Conservation (phyloP, 176 grass and related monocot genomes). For the Chloris gayana region DNA sequence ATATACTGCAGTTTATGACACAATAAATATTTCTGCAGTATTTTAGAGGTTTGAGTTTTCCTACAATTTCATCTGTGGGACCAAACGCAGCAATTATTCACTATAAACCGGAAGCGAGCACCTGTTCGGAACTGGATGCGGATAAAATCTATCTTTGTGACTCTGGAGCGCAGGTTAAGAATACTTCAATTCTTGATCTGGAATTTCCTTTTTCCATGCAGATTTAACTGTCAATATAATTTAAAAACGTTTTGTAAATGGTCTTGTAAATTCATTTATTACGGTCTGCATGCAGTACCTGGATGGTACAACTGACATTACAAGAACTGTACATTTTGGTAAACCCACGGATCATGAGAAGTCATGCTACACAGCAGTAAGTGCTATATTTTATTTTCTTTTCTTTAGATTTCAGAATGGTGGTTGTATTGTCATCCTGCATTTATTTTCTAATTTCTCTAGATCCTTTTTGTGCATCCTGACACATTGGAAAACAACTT, state of each 20-base stretch:
- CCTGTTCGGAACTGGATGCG: constrained; percentile 90
- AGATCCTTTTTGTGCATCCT: neutral
- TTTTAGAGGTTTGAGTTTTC: constrained; percentile 93
- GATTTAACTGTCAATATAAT: neutral
- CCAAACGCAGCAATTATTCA: constrained; percentile 96
- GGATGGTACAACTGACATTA: constrained; percentile 98
- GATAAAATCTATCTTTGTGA: constrained; percentile 98
- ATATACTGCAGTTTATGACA: constrained; percentile 26
- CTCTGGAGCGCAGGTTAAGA: constrained; percentile 90
- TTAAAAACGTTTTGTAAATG: constrained; percentile 1
- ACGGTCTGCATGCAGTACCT: constrained; percentile 64
- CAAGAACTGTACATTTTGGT: constrained; percentile 97
- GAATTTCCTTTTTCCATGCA: constrained; percentile 1
- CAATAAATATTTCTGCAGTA: constrained; percentile 63
- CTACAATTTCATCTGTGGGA: constrained; percentile 98
- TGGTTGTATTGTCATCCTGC: neutral
- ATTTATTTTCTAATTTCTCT: neutral
- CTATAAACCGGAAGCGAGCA: constrained; percentile 77
- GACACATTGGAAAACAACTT: neutral
- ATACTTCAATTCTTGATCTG: constrained; percentile 27
- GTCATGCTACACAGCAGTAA: constrained; percentile 93
- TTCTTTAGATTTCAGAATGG: constrained; percentile 25
- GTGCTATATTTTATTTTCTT: constrained; percentile 23
- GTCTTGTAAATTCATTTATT: constrained; percentile 34
- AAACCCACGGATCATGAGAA: constrained; percentile 95